These are phyloP conservation scores for Daedalea quercina DNA, from an alignment of 768 basidiomycete genomes.

Conservation along the genomic window DNA sequence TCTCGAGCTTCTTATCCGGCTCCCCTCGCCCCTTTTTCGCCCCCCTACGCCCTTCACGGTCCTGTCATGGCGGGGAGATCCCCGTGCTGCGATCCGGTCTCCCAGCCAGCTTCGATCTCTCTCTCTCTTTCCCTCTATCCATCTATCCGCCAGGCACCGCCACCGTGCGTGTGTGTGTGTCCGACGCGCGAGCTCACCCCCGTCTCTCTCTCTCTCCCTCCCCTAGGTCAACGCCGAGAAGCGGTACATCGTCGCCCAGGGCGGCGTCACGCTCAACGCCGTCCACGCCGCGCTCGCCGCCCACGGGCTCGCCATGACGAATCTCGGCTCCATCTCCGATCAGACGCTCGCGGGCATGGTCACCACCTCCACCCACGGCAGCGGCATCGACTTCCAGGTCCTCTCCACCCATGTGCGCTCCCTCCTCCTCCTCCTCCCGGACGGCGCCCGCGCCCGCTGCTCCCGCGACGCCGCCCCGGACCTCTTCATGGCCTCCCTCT, in stretches of 20 bases:
- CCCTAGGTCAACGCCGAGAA: conserved; percentile 65
- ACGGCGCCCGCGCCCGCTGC: conserved; percentile 63
- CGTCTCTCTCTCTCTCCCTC: neutral
- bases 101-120: conserved; percentile 4
- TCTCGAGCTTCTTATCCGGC: conserved; percentile 4
- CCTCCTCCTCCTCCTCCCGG: conserved; percentile 69
- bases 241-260: conserved; percentile 62
- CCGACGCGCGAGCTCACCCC: neutral
- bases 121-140: no score
- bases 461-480: conserved; percentile 58
- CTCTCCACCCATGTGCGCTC: conserved; percentile 77
- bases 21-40: conserved; percentile 4
- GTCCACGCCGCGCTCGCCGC: conserved; percentile 64
- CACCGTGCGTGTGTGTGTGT: no score
- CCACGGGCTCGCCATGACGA: conserved; percentile 78
- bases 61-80: conserved; percentile 16
- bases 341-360: conserved; percentile 91
- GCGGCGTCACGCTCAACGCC: conserved; percentile 69
- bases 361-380: conserved; percentile 93
- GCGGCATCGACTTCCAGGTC: conserved; percentile 72
- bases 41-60: conserved; percentile 1
- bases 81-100: conserved; percentile 10
- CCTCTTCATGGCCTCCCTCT: conserved; percentile 84
- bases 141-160: conserved; percentile 10
- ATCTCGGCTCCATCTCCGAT: conserved; percentile 94